Evolutionary conservation across 257 asterid species (phyloP).

Genomic region (Penstemon davidsonii): DNA sequence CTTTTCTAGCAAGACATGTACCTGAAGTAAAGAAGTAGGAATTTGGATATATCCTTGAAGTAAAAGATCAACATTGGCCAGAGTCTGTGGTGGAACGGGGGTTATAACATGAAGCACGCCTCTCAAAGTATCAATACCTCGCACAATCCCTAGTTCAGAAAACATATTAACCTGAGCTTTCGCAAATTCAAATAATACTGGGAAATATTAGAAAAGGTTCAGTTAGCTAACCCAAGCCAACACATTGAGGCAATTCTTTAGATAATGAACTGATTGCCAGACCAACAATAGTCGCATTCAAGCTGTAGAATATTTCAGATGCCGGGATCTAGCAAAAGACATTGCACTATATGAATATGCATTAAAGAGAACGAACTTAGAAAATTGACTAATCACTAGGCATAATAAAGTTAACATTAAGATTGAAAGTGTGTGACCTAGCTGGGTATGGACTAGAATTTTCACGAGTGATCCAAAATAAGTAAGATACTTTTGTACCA

Average conservation of each 20-base stretch:
- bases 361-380: no score
- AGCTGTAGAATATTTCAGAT: slow-evolving; percentile 71
- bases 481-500: neutral
- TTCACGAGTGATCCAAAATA: slow-evolving; percentile 7
- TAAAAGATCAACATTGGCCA: slow-evolving; percentile 77
- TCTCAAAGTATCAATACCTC: slow-evolving; percentile 68
- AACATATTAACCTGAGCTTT: slow-evolving; percentile 23
- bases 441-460: neutral
- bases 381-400: no score
- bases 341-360: slow-evolving; percentile 7
- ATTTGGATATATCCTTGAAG: slow-evolving; percentile 81
- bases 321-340: slow-evolving; percentile 57
- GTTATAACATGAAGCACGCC: slow-evolving; percentile 65
- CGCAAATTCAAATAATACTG: neutral
- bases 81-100: slow-evolving; percentile 67
- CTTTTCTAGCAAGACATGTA: slow-evolving; percentile 22
- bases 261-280: slow-evolving; percentile 62
- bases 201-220: slow-evolving; percentile 1
- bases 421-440: no score
- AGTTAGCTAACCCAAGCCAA: slow-evolving; percentile 78
- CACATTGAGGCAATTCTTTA: slow-evolving; percentile 66
- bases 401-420: no score
- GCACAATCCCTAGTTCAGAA: slow-evolving; percentile 69
- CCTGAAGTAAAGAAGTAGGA: slow-evolving; percentile 85
- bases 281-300: slow-evolving; percentile 91